phyloP scores from a whole-genome alignment of 2,329 filamentous ascomycete genomes.

The Raffaelea arxii region DNA sequence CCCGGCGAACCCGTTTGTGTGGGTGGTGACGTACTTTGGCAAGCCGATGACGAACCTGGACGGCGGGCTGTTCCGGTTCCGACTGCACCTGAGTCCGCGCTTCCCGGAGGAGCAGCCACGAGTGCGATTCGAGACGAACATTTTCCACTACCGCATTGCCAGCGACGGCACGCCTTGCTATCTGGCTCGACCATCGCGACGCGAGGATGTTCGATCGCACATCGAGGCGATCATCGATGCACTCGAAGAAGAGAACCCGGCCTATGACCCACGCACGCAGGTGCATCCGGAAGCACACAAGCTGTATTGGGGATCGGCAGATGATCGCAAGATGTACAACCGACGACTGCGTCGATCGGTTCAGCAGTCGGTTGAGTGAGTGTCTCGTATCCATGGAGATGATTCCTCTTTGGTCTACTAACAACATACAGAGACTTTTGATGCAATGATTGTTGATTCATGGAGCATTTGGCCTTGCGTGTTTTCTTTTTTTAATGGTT shows the following conservation, averaged over 20 bases:
- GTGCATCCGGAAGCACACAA: constrained; percentile 80
- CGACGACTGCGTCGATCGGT: constrained; percentile 71
- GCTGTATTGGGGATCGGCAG: constrained; percentile 72
- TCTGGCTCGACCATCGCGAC: constrained; percentile 46
- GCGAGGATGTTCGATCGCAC: constrained; percentile 72
- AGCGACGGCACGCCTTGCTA: constrained; percentile 77
- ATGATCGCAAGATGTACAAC: constrained; percentile 78
- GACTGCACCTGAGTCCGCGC: constrained; percentile 66
- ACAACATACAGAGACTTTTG: constrained; percentile 7
- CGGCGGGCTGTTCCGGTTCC: constrained; percentile 78
- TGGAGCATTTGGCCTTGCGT: constrained; percentile 1
- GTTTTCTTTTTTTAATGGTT: background rate
- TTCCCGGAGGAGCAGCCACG: constrained; percentile 87
- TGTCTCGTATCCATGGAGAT: no score
- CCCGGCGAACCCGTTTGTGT: constrained; percentile 72
- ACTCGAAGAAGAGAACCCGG: constrained; percentile 79
- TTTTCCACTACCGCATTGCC: constrained; percentile 85
- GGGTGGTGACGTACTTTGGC: constrained; percentile 83
- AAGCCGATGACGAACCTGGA: constrained; percentile 88
- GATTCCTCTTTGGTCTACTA: constrained; percentile 5
- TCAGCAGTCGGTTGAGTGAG: constrained; percentile 55
- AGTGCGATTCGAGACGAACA: constrained; percentile 65
- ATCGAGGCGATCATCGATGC: constrained; percentile 73
- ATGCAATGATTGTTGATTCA: background rate
- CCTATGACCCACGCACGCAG: constrained; percentile 81